Conservation (phyloP, 2,329 filamentous ascomycete genomes). For the Alternaria viburni region DNA sequence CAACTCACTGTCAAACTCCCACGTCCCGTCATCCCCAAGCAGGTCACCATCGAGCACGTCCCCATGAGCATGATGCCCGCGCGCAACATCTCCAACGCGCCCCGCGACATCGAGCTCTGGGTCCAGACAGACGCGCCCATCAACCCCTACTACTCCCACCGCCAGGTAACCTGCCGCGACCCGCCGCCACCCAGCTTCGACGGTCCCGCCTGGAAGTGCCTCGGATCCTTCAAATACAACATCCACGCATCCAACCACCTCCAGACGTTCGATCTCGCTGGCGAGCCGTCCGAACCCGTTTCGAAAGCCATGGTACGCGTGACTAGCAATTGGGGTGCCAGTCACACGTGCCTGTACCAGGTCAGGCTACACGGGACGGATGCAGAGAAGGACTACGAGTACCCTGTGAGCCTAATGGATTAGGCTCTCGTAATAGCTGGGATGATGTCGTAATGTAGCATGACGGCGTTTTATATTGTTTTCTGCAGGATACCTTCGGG, state of each 20-base stretch:
- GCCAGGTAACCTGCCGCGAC: conserved; percentile 18
- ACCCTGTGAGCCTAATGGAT: conserved; percentile 25
- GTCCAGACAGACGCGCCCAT: conserved; percentile 41
- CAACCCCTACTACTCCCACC: conserved; percentile 25
- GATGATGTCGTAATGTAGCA: conserved; percentile 2
- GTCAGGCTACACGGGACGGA: conserved; percentile 52
- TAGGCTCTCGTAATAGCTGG: conserved; percentile 10
- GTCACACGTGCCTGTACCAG: conserved; percentile 56
- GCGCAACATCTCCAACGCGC: conserved; percentile 50
- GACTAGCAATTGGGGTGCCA: conserved; percentile 52
- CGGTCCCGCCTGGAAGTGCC: conserved; percentile 45
- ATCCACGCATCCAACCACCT: conserved; percentile 50
- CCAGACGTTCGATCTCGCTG: conserved; percentile 50
- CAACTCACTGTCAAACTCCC: conserved; percentile 65
- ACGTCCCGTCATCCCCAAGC: conserved; percentile 45
- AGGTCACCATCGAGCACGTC: conserved; percentile 56
- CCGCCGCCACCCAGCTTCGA: conserved; percentile 10
- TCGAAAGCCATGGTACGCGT: conserved; percentile 50
- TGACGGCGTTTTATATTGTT: conserved; percentile 7
- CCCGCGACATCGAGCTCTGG: conserved; percentile 55
- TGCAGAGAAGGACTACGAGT: conserved; percentile 23
- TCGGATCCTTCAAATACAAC: conserved; percentile 51
- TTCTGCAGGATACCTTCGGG: conserved; percentile 2
- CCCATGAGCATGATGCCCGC: conserved; percentile 45
- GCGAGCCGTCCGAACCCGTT: conserved; percentile 35